A percentile compares a stretch with the other conserved stretches of the same genome.
These are phyloP conservation scores for Lolium multiflorum DNA, from an alignment of 176 grass and related monocot species.

Conservation along the genomic window DNA sequence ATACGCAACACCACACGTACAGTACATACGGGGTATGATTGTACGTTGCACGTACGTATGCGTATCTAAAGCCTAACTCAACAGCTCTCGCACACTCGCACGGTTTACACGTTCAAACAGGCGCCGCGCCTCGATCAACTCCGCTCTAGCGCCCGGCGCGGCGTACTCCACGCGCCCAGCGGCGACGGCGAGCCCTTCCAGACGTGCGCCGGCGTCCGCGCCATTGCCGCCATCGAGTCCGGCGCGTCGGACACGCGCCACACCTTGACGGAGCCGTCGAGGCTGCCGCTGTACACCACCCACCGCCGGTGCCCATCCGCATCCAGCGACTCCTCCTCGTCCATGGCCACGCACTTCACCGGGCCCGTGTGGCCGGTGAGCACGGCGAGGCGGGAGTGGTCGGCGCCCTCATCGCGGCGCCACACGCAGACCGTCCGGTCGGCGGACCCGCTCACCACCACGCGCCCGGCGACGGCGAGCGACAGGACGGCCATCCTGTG, in stretches of 20 bases:
- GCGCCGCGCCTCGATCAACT: background rate
- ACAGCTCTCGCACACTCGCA: background rate
- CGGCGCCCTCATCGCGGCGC: too few species aligned
- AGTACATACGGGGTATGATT: background rate
- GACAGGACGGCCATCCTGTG: too few species aligned
- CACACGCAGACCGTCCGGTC: too few species aligned
- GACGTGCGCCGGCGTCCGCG: background rate
- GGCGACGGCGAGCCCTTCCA: slow-evolving; percentile 28
- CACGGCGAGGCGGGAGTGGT: too few species aligned
- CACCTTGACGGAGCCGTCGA: too few species aligned
- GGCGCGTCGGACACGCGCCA: slow-evolving; percentile 1
- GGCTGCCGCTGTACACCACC: too few species aligned
- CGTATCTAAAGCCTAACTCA: background rate
- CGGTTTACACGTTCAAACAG: slow-evolving; percentile 2
- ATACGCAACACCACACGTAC: background rate
- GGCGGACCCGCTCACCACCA: too few species aligned
- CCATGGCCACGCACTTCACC: too few species aligned
- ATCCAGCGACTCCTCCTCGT: too few species aligned
- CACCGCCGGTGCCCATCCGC: too few species aligned
- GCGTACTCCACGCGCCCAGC: slow-evolving; percentile 2
- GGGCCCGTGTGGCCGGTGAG: too few species aligned
- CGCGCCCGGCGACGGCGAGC: too few species aligned
- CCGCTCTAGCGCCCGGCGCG: slow-evolving; percentile 39
- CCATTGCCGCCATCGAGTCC: background rate
- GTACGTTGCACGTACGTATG: background rate